Conservation (phyloP, 2,329 filamentous ascomycete species). For the Colletotrichum sublineola region DNA sequence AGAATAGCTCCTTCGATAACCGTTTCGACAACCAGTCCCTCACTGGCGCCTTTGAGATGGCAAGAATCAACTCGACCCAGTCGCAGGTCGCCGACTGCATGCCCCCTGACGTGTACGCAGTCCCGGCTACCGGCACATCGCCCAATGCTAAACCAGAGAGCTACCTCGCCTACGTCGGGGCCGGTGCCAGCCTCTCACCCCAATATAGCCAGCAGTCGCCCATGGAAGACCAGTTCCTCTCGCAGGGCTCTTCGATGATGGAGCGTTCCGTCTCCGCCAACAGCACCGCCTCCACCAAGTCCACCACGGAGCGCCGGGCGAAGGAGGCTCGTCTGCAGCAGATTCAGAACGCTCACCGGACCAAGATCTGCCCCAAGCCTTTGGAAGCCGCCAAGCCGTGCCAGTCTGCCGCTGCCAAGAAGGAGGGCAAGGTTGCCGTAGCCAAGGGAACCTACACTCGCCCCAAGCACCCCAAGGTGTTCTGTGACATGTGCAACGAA, state of each 20-base stretch:
- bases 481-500: conserved; percentile 78
- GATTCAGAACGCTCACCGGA: conserved; percentile 56
- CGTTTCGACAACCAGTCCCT: conserved; percentile 46
- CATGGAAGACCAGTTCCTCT: conserved; percentile 48
- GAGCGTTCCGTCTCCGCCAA: conserved; percentile 63
- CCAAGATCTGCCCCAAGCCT: conserved; percentile 62
- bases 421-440: conserved; percentile 59
- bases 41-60: conserved; percentile 52
- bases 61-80: conserved; percentile 54
- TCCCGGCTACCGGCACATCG: conserved; percentile 41
- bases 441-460: conserved; percentile 65
- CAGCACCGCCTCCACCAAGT: conserved; percentile 61
- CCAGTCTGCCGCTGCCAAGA: conserved; percentile 48
- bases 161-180: conserved; percentile 52
- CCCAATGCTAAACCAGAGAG: conserved; percentile 50
- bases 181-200: conserved; percentile 54
- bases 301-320: conserved; percentile 59
- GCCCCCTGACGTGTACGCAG: conserved; percentile 45
- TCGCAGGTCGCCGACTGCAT: conserved; percentile 49
- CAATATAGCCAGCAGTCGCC: conserved; percentile 50
- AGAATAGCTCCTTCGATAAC: conserved; percentile 57
- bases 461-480: conserved; percentile 78
- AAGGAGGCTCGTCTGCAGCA: conserved; percentile 63
- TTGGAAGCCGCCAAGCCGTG: conserved; percentile 47
- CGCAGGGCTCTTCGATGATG: conserved; percentile 54